Base-by-base conservation (phyloP, 495 filamentous ascomycete genomes). In the Cladorrhinum samala region DNA sequence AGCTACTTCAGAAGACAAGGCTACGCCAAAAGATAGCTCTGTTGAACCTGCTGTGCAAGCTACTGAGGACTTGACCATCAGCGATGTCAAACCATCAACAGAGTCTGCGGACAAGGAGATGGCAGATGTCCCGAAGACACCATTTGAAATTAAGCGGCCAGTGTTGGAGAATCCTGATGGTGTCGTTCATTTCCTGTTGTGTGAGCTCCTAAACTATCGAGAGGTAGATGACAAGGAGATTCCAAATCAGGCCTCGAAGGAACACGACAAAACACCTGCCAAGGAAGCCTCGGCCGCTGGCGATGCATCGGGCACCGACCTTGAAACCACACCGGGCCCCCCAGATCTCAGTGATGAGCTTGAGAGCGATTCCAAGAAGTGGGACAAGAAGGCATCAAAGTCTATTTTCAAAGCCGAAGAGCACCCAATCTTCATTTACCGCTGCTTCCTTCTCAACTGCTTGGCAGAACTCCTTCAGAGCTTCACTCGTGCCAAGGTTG, bases 121-220 rank as follows among this genome's bases (percentile, higher is more conserved):
- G 66, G 56, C 67, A 0, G 82, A 84, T 49, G 85, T 82, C 58
- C 70, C 78, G 14, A 88, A 87, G 62, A 57, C 73, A 17, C 70
- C 75, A 17, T 55, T 67, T 18, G 91, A 96, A 55, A 58, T 82
- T 43, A 96, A 95, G 64, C 73, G 86, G 2, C 94, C 94, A 23
- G 77, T 92, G 20, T 83, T 97, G 2, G 91, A 96, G 66, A 87
- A 92, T 54, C 89, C 94, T 0, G 94, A 96, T 68, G 93, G 93
- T 5, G 94, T 99, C 13, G 86, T 97, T 53, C 89, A 96, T 62
- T 97, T 95, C 71, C 76, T 99, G 17, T 82, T 97, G n/a, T 91
- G 85, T 41, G 92, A 99, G 64, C 75, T 99, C 37, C 73, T 97
- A 17, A 88, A 91, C 49, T 97, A 95, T 66, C 85, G 85, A 61